Conservation (phyloP, 306 rosid species). For the Coriaria nepalensis region DNA sequence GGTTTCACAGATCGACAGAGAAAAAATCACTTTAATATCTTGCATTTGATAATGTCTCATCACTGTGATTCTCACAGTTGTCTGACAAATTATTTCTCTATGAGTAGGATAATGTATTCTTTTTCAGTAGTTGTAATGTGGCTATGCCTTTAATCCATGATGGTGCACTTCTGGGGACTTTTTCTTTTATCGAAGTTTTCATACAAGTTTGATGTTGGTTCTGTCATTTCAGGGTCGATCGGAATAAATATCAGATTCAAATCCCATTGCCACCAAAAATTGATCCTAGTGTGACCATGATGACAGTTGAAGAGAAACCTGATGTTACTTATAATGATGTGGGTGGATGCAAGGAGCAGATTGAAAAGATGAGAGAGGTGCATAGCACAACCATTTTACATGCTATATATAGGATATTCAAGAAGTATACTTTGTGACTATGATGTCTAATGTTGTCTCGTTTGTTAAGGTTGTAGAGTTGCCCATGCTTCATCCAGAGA, state of each 20-base stretch:
- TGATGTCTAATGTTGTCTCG: constrained; percentile 11
- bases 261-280: constrained; percentile 97
- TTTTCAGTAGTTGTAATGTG: no score
- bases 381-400: constrained; percentile 2
- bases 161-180: no score
- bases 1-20: constrained; percentile 9
- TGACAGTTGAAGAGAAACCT: constrained; percentile 97
- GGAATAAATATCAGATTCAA: constrained; percentile 96
- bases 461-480: constrained; percentile 77
- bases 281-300: constrained; percentile 98
- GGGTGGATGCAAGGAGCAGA: constrained; percentile 97
- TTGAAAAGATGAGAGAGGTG: constrained; percentile 95
- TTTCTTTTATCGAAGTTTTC: background rate
- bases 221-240: constrained; percentile 63
- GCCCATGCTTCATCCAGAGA: constrained; percentile 99
- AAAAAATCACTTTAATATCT: no score
- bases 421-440: background rate
- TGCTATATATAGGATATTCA: background rate
- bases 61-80: no score
- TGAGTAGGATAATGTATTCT: no score
- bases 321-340: constrained; percentile 98
- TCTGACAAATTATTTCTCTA: no score
- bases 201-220: constrained; percentile 11
- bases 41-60: no score
- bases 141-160: no score